These are phyloP conservation scores for Heterobasidion parviporum DNA, from an alignment of 1,284 basidiomycete species.

Conservation along the genomic window DNA sequence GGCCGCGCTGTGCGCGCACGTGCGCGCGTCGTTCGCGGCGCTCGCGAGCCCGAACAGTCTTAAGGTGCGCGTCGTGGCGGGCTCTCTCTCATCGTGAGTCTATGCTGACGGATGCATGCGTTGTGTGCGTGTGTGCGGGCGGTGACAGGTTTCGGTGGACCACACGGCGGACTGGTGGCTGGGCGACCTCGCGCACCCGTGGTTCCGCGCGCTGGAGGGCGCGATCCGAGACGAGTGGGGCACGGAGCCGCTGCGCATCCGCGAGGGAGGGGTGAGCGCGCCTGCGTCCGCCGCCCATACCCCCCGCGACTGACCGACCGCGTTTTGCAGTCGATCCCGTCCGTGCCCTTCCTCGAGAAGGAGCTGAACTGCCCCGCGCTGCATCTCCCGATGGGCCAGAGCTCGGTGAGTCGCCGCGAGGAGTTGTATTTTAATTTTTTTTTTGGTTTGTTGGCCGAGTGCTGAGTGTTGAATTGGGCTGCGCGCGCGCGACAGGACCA, in stretches of 20 bases:
- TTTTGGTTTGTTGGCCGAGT: neutral
- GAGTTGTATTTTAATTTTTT: neutral
- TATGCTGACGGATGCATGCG: neutral
- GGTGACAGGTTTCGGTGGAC: conserved; percentile 60
- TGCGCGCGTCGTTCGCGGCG: conserved; percentile 52
- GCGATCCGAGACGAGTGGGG: conserved; percentile 85
- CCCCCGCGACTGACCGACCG: conserved; percentile 6
- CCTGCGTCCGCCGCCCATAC: neutral
- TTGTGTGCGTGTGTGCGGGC: neutral
- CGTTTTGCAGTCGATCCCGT: conserved; percentile 68
- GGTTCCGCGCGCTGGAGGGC: conserved; percentile 77
- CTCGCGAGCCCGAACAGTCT: conserved; percentile 58
- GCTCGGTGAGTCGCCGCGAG: conserved; percentile 44
- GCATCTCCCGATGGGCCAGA: conserved; percentile 86
- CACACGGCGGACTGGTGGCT: conserved; percentile 96
- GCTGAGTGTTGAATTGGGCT: conserved; percentile 1
- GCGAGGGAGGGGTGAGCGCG: conserved; percentile 80
- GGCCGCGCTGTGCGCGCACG: conserved; percentile 48
- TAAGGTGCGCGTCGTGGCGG: neutral
- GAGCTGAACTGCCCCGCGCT: conserved; percentile 78
- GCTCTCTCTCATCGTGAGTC: neutral
- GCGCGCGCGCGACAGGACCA: conserved; percentile 44
- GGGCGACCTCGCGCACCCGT: conserved; percentile 73
- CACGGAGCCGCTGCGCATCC: conserved; percentile 75
- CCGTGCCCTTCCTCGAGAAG: conserved; percentile 89